Evolutionary conservation across 768 basidiomycete genomes (phyloP).

Genomic region (Melanogaster broomeanus): DNA sequence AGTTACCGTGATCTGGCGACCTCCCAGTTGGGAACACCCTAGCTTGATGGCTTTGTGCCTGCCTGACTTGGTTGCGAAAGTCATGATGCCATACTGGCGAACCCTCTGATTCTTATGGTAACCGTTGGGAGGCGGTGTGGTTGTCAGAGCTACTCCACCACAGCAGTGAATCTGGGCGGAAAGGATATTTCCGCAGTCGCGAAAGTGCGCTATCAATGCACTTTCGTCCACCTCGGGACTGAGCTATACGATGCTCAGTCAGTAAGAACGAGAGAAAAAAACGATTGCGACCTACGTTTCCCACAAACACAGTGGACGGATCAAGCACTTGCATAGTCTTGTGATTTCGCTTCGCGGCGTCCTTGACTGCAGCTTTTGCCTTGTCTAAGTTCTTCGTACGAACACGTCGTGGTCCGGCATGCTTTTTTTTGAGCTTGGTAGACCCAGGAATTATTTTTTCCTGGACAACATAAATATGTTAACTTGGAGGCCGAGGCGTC

Average conservation of each 20-base stretch:
- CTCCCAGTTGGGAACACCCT: slow-evolving; percentile 38
- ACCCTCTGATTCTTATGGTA: slow-evolving; percentile 40
- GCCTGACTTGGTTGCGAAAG: slow-evolving; percentile 40
- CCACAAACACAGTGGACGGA: slow-evolving; percentile 50
- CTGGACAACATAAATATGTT: neutral
- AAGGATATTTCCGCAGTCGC: slow-evolving; percentile 23
- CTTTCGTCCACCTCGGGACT: slow-evolving; percentile 31
- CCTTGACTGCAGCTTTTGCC: slow-evolving; percentile 13
- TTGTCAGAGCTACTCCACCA: slow-evolving; percentile 32
- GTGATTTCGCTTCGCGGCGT: slow-evolving; percentile 17
- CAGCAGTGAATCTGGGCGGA: slow-evolving; percentile 30
- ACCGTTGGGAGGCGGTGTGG: slow-evolving; percentile 20
- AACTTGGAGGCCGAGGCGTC: neutral
- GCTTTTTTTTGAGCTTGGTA: slow-evolving; percentile 9
- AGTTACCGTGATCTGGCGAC: slow-evolving; percentile 44
- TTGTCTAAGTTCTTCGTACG: slow-evolving; percentile 16
- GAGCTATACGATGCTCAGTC: slow-evolving; percentile 25
- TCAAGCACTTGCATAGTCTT: slow-evolving; percentile 9
- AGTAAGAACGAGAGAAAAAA: slow-evolving; percentile 1
- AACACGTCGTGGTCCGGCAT: slow-evolving; percentile 3
- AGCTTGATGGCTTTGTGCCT: slow-evolving; percentile 44
- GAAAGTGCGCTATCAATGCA: slow-evolving; percentile 22
- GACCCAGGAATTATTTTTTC: neutral
- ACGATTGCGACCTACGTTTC: slow-evolving; percentile 52
- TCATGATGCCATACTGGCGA: slow-evolving; percentile 53